These are phyloP conservation scores for Scheffersomyces spartinae DNA, from an alignment of 805 yeast genomes.

Conservation along the genomic window DNA sequence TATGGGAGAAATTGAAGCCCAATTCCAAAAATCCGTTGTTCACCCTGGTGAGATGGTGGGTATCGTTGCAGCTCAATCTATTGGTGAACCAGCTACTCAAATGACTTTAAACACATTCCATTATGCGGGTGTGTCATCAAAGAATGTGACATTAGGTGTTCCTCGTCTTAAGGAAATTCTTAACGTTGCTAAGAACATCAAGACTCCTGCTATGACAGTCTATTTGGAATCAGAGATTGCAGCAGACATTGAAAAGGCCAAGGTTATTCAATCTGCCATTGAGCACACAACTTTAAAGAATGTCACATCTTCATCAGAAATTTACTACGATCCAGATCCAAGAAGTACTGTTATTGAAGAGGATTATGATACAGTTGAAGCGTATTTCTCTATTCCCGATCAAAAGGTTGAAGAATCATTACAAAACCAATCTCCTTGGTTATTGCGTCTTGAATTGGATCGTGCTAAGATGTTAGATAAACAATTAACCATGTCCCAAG, in stretches of 20 bases:
- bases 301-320: constrained; percentile 95
- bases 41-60: constrained; percentile 99
- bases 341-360: constrained; percentile 93
- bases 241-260: constrained; percentile 85
- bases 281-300: constrained; percentile 92
- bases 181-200: constrained; percentile 95
- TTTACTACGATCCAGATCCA: constrained; percentile 97
- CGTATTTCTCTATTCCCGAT: constrained; percentile 95
- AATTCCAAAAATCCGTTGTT: constrained; percentile 82
- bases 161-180: constrained; percentile 97
- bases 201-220: constrained; percentile 99
- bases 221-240: constrained; percentile 74
- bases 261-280: constrained; percentile 89
- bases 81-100: constrained; percentile 97
- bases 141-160: constrained; percentile 93
- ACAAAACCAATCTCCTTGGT: constrained; percentile 97
- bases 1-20: constrained; percentile 85
- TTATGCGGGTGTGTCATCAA: constrained; percentile 95
- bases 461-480: constrained; percentile 99
- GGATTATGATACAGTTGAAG: constrained; percentile 93
- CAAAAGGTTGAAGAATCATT: constrained; percentile 91
- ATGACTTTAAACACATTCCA: constrained; percentile 97
- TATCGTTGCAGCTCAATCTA: constrained; percentile 93
- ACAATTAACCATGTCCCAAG: constrained; percentile 96
- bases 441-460: constrained; percentile 89